A percentile compares a stretch with the other conserved stretches of the same genome.
Conservation (phyloP, 1,284 basidiomycete species). For the Trametes pubescens region DNA sequence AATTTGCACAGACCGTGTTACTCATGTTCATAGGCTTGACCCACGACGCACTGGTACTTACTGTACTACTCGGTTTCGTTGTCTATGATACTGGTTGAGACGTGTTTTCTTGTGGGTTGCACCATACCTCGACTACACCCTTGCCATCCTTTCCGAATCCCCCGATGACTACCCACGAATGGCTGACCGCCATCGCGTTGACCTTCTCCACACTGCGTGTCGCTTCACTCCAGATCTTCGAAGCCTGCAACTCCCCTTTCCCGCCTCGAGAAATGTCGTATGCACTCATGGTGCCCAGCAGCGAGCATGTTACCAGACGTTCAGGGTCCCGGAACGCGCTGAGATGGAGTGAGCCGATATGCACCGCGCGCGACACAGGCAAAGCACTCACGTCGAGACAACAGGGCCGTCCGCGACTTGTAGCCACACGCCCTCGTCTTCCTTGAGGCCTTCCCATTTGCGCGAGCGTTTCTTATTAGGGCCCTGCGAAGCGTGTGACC, state of each 20-base stretch:
- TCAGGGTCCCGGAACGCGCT: slow-evolving; percentile 61
- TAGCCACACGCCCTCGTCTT: slow-evolving; percentile 52
- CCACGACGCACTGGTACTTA: no score
- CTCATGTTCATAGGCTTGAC: no score
- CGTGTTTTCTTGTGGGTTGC: not conserved
- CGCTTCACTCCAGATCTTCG: slow-evolving; percentile 54
- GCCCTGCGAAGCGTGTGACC: slow-evolving; percentile 32
- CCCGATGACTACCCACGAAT: slow-evolving; percentile 59
- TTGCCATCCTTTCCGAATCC: slow-evolving; percentile 65
- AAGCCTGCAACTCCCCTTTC: slow-evolving; percentile 43
- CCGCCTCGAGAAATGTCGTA: slow-evolving; percentile 51
- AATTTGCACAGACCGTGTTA: no score
- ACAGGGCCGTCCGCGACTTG: slow-evolving; percentile 75
- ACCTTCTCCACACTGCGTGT: slow-evolving; percentile 61
- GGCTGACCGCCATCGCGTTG: slow-evolving; percentile 60
- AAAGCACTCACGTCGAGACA: slow-evolving; percentile 62
- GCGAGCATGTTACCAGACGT: slow-evolving; percentile 60
- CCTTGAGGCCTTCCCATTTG: slow-evolving; percentile 76
- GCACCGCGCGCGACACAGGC: slow-evolving; percentile 4
- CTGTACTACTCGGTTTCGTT: not conserved
- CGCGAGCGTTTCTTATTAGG: slow-evolving; percentile 61
- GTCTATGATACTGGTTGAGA: not conserved
- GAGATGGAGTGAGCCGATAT: slow-evolving; percentile 15
- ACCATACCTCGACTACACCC: slow-evolving; percentile 70
- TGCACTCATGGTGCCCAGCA: slow-evolving; percentile 63